A percentile compares a stretch with the other conserved stretches of the same genome.
Evolutionary conservation across 345 rosid genomes (phyloP).

Genomic region (Salix caprea): DNA sequence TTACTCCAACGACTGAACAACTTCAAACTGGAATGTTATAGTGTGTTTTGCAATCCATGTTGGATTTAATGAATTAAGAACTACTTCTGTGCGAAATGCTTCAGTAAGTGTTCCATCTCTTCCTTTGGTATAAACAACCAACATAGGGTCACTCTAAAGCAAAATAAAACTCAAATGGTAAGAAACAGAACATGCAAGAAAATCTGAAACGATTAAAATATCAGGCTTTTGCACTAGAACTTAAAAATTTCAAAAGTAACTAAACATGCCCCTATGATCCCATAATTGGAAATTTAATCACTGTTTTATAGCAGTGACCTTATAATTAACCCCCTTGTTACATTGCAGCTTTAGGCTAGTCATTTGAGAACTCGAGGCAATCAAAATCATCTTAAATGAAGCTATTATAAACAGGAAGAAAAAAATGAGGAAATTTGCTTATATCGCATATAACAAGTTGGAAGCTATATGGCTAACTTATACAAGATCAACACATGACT

Average conservation of each 20-base stretch:
- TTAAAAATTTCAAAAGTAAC: neutral
- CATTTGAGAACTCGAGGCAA: neutral
- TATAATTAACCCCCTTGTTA: neutral
- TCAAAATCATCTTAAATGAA: neutral
- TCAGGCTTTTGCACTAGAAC: neutral
- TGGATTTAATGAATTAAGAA: constrained; percentile 75
- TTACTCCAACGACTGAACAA: constrained; percentile 75
- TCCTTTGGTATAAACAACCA: constrained; percentile 61
- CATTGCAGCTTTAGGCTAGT: neutral
- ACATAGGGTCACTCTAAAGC: constrained; percentile 82
- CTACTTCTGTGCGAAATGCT: constrained; percentile 67
- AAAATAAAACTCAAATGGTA: constrained; percentile 18
- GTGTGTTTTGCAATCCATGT: constrained; percentile 60
- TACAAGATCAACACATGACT: no score
- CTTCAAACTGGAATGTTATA: constrained; percentile 59
- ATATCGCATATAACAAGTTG: no score
- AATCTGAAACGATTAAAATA: neutral
- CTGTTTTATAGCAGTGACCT: neutral
- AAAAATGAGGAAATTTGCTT: neutral
- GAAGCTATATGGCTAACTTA: no score
- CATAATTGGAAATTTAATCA: neutral
- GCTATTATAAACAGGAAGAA: neutral
- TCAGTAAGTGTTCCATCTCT: constrained; percentile 62
- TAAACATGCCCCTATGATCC: neutral
- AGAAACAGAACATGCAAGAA: neutral